These are phyloP conservation scores for Xylaria sp. DNA, from an alignment of 2,329 filamentous ascomycete genomes.

Conservation along the genomic window DNA sequence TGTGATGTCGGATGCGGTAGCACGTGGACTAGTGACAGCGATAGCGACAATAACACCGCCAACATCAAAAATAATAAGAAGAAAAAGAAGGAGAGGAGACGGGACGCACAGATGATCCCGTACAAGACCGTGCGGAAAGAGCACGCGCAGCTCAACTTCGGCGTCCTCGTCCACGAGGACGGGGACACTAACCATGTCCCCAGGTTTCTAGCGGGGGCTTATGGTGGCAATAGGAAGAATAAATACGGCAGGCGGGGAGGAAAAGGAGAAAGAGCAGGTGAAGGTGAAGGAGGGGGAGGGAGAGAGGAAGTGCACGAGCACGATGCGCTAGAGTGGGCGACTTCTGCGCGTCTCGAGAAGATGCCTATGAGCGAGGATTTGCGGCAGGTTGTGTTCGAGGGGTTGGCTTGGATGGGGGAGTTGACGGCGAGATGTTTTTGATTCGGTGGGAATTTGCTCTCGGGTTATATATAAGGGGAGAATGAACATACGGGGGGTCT, in stretches of 20 bases:
- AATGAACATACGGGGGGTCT: background rate
- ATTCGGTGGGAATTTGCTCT: background rate
- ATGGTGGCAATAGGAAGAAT: background rate
- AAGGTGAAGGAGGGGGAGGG: background rate
- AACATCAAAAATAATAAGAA: background rate
- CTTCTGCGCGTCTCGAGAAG: conserved; percentile 5
- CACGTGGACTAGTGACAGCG: background rate
- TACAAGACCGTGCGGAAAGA: conserved; percentile 33
- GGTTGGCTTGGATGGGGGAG: conserved; percentile 30
- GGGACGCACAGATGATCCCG: conserved; percentile 26
- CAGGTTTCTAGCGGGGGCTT: conserved; percentile 20
- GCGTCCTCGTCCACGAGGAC: conserved; percentile 46
- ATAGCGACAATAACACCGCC: background rate
- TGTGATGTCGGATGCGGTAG: background rate
- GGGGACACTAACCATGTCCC: conserved; percentile 39
- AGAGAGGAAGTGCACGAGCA: conserved; percentile 10
- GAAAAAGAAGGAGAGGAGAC: background rate
- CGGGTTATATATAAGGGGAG: background rate
- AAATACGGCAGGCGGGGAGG: background rate
- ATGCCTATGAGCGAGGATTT: conserved; percentile 33
- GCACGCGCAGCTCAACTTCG: conserved; percentile 46
- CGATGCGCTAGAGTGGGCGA: conserved; percentile 35
- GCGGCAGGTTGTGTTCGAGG: conserved; percentile 26
- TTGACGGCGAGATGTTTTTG: conserved; percentile 24
- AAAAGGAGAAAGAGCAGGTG: background rate